phyloP scores from a whole-genome alignment of 2,329 filamentous ascomycete genomes.

The Xylariaceae sp. region DNA sequence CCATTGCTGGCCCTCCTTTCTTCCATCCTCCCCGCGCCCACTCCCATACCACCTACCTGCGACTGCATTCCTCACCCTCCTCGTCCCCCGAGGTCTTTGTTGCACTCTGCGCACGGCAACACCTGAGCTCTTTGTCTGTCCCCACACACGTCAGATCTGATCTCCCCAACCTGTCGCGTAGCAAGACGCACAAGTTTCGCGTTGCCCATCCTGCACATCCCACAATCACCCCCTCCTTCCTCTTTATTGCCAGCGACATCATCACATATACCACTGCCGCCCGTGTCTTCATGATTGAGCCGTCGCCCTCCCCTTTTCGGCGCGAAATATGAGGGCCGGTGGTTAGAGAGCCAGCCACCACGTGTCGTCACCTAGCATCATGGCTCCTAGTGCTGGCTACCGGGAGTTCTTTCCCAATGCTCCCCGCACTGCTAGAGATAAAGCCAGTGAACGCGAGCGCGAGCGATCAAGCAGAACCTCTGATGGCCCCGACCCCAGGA shows the following conservation, averaged over 20 bases:
- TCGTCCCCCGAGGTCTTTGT: conserved; percentile 9
- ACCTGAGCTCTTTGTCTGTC: conserved; percentile 19
- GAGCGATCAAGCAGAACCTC: conserved; percentile 44
- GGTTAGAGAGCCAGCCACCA: conserved; percentile 49
- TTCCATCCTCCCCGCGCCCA: conserved; percentile 9
- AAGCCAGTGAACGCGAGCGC: conserved; percentile 58
- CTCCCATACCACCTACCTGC: conserved; percentile 17
- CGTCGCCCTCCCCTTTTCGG: conserved; percentile 30
- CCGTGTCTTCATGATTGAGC: conserved; percentile 34
- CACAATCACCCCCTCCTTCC: conserved; percentile 11
- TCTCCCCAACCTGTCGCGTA: conserved; percentile 29
- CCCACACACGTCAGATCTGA: conserved; percentile 32
- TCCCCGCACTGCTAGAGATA: conserved; percentile 60
- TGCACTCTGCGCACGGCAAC: conserved; percentile 10
- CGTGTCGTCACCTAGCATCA: conserved; percentile 60
- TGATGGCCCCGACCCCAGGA: conserved; percentile 25
- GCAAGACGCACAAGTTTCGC: conserved; percentile 32
- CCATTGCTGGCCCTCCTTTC: conserved; percentile 16
- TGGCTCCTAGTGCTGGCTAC: conserved; percentile 70
- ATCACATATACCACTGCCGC: conserved; percentile 6
- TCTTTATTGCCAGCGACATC: conserved; percentile 19
- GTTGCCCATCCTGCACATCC: conserved; percentile 21
- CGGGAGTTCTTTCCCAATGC: conserved; percentile 82
- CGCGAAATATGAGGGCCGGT: conserved; percentile 54
- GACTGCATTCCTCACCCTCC: conserved; percentile 17